A percentile compares a stretch with the other conserved stretches of the same genome.
Conservation (phyloP, 2,329 filamentous ascomycete genomes). For the Coleophoma cylindrospora region DNA sequence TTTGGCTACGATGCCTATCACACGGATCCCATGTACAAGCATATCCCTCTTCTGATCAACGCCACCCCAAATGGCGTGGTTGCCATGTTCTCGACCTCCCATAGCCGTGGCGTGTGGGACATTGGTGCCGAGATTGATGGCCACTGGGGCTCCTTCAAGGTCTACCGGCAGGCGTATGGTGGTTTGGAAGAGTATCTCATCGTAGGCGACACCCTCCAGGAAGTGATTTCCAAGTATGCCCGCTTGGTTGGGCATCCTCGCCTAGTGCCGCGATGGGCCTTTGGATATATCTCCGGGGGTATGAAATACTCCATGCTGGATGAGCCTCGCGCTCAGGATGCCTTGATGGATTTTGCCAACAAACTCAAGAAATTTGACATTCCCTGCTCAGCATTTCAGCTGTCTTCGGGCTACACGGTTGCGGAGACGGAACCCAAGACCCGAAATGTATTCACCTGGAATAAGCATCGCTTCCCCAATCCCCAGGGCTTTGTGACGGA, state of each 20-base stretch:
- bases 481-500: constrained; percentile 58
- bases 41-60: constrained; percentile 69
- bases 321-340: constrained; percentile 47
- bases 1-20: constrained; percentile 70
- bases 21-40: constrained; percentile 71
- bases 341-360: constrained; percentile 23
- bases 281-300: constrained; percentile 68
- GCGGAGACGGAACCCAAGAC: constrained; percentile 63
- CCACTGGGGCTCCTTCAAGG: constrained; percentile 71
- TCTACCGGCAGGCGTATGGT: constrained; percentile 67
- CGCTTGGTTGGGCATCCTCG: constrained; percentile 63
- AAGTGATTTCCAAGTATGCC: constrained; percentile 62
- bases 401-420: constrained; percentile 56
- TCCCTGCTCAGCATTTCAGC: constrained; percentile 42
- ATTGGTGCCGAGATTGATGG: constrained; percentile 71
- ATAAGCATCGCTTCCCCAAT: constrained; percentile 63
- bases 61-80: constrained; percentile 59
- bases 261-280: constrained; percentile 66
- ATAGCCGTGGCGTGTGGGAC: constrained; percentile 58
- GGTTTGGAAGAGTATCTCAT: constrained; percentile 69
- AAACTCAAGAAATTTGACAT: constrained; percentile 39
- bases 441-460: constrained; percentile 69
- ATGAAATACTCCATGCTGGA: constrained; percentile 56
- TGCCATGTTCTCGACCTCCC: constrained; percentile 62
- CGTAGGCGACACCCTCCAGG: constrained; percentile 59